Base-by-base conservation (phyloP, 2,329 filamentous ascomycete species). In the Pyrenochaeta sp. region DNA sequence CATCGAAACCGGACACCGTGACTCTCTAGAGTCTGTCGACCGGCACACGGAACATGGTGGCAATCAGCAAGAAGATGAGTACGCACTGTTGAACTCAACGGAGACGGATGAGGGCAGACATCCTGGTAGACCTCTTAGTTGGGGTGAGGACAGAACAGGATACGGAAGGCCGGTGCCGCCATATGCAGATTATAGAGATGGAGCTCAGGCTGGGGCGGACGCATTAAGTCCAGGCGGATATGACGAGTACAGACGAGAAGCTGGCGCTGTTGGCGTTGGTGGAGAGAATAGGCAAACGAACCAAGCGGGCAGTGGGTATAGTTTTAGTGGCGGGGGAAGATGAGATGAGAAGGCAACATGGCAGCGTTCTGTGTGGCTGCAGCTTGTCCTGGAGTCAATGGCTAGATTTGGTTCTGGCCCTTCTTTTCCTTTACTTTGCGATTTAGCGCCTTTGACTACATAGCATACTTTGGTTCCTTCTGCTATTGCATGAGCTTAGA, bases 51-150 rank as follows among this genome's bases (percentile, higher is more conserved):
- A 77, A 51, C 77, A 72, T 48, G 78, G 77, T 56, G 75, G 77
- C 37, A 79, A 78, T 36, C 80, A 83, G 48, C 79, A 83, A 50
- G 83, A 85, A 61, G 80, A 82, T 54, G 79, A 81, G 52, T 85
- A 85, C 58, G 81, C 82, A 10, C 74, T 85, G 5, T 72, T 86
- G 10, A 79, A 85, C 48, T 68, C 62, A 13, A 75, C 72, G 2
- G 75, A 78, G n/a, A 76, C 75, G 19, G 75, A 79, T 15, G 74
- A 77, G 24, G 75, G 75, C 6, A 61, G 72, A 48, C 78, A 80
- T 58, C 78, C 78, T 0, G 78, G 78, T 1, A 54, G 78, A 5
- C 77, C 77, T 10, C 54, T 78, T 27, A 78, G 77, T 51, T 79
- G 75, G 74, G 77, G 75, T 25, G 74, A 75, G 15, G 69, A 75